phyloP scores from a whole-genome alignment of 2,329 filamentous ascomycete genomes.

The Trichoderma atroviride region DNA sequence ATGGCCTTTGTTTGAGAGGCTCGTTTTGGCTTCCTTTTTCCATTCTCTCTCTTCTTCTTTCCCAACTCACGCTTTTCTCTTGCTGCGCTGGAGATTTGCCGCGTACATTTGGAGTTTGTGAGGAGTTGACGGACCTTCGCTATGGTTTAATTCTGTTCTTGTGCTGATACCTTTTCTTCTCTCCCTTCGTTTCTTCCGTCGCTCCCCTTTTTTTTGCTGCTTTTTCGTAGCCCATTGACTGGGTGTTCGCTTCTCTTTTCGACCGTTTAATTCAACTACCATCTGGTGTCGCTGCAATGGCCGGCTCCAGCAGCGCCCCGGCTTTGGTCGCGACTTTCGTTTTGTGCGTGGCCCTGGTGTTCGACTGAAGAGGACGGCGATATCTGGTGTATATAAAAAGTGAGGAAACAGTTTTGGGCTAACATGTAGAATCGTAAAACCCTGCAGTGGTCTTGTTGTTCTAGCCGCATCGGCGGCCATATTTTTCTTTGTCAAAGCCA shows the following conservation, averaged over 20 bases:
- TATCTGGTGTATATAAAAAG: neutral
- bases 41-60: constrained; percentile 27
- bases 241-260: constrained; percentile 43
- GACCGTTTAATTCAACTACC: constrained; percentile 38
- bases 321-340: constrained; percentile 57
- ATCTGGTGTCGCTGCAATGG: constrained; percentile 44
- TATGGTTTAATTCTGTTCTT: constrained; percentile 29
- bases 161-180: constrained; percentile 29
- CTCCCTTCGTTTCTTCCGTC: constrained; percentile 28
- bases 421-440: constrained; percentile 28
- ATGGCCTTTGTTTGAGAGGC: constrained; percentile 9
- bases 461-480: constrained; percentile 53
- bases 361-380: constrained; percentile 1
- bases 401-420: constrained; percentile 31
- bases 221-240: constrained; percentile 48
- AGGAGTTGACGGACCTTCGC: constrained; percentile 24
- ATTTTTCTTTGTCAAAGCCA: constrained; percentile 51
- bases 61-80: constrained; percentile 37
- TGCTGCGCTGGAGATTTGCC: constrained; percentile 34
- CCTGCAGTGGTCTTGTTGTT: constrained; percentile 53
- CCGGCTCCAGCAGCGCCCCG: constrained; percentile 48
- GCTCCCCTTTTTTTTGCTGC: constrained; percentile 34
- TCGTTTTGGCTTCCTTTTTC: constrained; percentile 30
- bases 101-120: constrained; percentile 17
- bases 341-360: constrained; percentile 46